Conservation (phyloP, 2,329 filamentous ascomycete species). For the Aspergillus flavus region DNA sequence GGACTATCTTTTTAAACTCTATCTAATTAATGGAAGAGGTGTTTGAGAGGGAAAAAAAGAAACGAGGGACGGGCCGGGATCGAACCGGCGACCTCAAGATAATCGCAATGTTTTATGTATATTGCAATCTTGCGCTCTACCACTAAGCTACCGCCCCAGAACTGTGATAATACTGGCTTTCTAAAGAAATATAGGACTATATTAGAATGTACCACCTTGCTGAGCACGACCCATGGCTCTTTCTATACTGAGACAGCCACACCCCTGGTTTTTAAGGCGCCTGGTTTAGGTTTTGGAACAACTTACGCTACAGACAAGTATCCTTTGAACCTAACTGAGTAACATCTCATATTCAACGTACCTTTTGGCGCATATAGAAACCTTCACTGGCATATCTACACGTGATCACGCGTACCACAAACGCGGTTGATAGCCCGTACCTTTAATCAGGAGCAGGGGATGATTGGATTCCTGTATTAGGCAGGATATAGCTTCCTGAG, state of each 20-base stretch:
- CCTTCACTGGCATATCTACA: conserved; percentile 19
- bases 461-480: background rate
- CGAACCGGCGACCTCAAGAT: conserved; percentile 6
- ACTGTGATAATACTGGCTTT: background rate
- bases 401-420: conserved; percentile 29
- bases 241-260: background rate
- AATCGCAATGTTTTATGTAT: background rate
- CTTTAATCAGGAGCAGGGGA: background rate
- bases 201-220: background rate
- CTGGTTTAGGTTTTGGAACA: background rate
- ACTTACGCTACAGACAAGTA: too few species aligned
- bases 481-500: background rate
- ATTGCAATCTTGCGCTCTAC: conserved; percentile 7
- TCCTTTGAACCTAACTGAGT: background rate
- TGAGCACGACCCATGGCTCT: background rate
- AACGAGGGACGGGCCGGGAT: background rate
- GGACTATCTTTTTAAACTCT: too few species aligned
- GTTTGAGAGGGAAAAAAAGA: background rate
- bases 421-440: background rate
- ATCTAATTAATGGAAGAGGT: background rate
- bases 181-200: background rate
- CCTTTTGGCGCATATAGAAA: background rate
- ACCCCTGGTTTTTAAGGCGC: background rate
- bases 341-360: background rate
- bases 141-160: conserved; percentile 3